These are phyloP conservation scores for Fagopyrum tataricum DNA, from an alignment of 148 eudicot species.

Conservation along the genomic window DNA sequence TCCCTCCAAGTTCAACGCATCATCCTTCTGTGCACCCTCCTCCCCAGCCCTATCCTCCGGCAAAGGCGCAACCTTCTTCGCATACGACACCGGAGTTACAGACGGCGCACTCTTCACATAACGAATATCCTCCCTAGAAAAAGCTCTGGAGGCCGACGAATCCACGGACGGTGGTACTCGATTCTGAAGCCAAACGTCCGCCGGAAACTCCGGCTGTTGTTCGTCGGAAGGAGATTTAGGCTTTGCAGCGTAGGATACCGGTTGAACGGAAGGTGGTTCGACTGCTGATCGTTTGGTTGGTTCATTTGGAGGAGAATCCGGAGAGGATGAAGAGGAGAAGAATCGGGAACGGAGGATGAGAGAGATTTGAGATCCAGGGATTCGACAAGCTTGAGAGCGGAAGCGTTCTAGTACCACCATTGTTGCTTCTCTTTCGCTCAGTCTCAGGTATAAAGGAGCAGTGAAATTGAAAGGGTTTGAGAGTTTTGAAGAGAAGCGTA, in stretches of 20 bases:
- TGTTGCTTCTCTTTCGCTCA: neutral
- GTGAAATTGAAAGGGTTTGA: neutral
- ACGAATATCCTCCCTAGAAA: constrained; percentile 64
- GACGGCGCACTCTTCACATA: constrained; percentile 46
- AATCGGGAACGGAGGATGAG: constrained; percentile 9
- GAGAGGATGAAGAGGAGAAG: constrained; percentile 1
- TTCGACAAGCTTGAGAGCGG: neutral
- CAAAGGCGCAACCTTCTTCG: constrained; percentile 62
- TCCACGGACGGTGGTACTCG: neutral
- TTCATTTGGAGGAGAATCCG: neutral
- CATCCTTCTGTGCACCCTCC: constrained; percentile 9
- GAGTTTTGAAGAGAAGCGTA: neutral
- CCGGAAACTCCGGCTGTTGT: neutral
- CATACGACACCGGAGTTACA: constrained; percentile 36
- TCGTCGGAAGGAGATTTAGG: constrained; percentile 11
- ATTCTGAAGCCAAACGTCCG: neutral
- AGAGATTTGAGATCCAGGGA: constrained; percentile 4
- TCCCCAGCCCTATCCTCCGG: constrained; percentile 46
- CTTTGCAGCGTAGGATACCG: constrained; percentile 9
- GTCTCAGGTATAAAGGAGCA: neutral
- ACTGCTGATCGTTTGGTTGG: constrained; percentile 15
- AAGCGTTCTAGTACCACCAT: constrained; percentile 12
- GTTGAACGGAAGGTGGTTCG: neutral
- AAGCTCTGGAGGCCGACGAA: constrained; percentile 8
- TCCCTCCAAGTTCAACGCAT: constrained; percentile 35